These are phyloP conservation scores for Penicillium sp. DNA, from an alignment of 2,329 filamentous ascomycete species.

Conservation along the genomic window DNA sequence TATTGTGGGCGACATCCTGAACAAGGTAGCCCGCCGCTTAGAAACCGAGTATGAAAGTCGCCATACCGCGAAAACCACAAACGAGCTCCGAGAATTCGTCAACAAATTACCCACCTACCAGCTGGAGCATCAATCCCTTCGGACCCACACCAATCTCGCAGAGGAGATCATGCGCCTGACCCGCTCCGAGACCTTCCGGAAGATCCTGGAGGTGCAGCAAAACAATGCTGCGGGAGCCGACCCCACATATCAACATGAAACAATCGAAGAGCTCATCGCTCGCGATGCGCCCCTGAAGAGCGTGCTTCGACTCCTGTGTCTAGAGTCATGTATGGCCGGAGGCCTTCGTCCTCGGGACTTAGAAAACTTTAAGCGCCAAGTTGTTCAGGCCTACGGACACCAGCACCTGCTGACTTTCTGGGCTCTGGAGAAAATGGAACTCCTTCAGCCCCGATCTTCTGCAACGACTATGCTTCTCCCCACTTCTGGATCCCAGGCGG, in stretches of 20 bases:
- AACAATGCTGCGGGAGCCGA: conserved; percentile 90
- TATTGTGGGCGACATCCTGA: conserved; percentile 83
- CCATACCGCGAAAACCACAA: conserved; percentile 81
- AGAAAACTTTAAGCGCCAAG: conserved; percentile 82
- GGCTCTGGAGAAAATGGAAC: conserved; percentile 82
- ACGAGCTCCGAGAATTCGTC: conserved; percentile 94
- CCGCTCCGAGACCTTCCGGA: conserved; percentile 82
- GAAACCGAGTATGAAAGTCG: conserved; percentile 86
- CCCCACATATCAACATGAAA: conserved; percentile 82
- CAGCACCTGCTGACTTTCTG: conserved; percentile 90
- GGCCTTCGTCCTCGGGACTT: conserved; percentile 87
- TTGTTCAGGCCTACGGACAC: conserved; percentile 91
- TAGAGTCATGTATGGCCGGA: conserved; percentile 87
- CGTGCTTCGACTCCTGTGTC: conserved; percentile 79
- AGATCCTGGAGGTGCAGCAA: conserved; percentile 89
- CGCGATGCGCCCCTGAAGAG: conserved; percentile 78
- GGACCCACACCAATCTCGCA: conserved; percentile 85
- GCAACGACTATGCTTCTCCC: conserved; percentile 80
- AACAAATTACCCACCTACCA: conserved; percentile 88
- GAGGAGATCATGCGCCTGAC: conserved; percentile 96
- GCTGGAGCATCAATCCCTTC: conserved; percentile 88
- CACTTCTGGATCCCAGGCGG: conserved; percentile 63
- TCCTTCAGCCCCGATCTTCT: conserved; percentile 76
- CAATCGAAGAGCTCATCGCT: conserved; percentile 91
- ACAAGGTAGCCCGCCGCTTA: conserved; percentile 84